phyloP scores from a whole-genome alignment of 1,284 basidiomycete species.

The Puccinia coronata region DNA sequence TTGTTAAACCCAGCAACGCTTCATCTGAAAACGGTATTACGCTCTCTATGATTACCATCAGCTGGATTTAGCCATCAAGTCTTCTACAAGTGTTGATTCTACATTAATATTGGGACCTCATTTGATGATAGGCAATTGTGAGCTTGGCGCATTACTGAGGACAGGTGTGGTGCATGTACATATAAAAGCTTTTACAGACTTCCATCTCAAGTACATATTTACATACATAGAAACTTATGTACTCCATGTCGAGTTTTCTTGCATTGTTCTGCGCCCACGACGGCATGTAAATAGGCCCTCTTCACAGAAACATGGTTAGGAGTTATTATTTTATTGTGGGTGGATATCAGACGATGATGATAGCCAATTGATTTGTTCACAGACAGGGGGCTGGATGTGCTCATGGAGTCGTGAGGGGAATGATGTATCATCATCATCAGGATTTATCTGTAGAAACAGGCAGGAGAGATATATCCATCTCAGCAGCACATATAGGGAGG shows the following conservation, averaged over 20 bases:
- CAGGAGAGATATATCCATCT: no score
- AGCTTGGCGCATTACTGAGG: neutral
- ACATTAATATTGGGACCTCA: no score
- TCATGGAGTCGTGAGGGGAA: neutral
- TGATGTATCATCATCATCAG: neutral
- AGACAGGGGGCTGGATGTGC: neutral
- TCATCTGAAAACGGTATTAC: neutral
- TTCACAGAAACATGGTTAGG: slow-evolving; percentile 6
- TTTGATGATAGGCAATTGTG: neutral
- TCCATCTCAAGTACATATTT: no score
- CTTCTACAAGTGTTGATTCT: no score
- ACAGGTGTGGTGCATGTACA: no score
- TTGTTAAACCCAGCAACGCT: neutral
- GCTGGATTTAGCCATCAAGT: no score
- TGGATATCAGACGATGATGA: slow-evolving; percentile 5
- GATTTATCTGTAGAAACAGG: no score
- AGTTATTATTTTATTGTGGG: neutral
- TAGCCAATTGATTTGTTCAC: neutral
- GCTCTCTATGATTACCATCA: neutral
- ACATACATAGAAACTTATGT: no score
- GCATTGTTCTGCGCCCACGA: neutral
- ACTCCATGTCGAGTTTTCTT: no score
- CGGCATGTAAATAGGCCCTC: neutral
- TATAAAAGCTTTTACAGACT: no score
- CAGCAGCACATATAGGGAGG: neutral